Conservation (phyloP, 139 green algal species). For the Picocystis salinarum region DNA sequence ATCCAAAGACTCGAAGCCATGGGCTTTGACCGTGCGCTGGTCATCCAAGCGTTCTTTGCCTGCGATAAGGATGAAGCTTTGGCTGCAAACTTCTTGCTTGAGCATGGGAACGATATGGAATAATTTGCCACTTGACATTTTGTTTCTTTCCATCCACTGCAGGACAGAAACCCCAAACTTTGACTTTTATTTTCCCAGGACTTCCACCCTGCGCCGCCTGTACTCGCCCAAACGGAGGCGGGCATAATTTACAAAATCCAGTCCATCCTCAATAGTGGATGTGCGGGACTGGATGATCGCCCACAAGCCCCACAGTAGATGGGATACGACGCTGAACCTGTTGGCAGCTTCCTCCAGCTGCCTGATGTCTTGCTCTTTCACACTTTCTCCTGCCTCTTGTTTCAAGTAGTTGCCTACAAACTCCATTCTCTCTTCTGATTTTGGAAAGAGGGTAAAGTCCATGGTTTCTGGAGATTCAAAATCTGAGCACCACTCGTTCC, state of each 20-base stretch:
- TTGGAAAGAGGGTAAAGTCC: conserved; percentile 25
- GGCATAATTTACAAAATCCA: too few relatives aligned
- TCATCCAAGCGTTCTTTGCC: conserved; percentile 78
- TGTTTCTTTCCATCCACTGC: too few relatives aligned
- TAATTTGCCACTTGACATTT: too few relatives aligned
- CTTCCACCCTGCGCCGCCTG: too few relatives aligned
- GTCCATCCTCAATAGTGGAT: conserved; percentile 18
- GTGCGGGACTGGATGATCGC: conserved; percentile 23
- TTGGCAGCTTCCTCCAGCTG: conserved; percentile 6
- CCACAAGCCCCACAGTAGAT: conserved; percentile 45
- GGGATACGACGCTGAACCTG: conserved; percentile 24
- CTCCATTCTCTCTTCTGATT: conserved; percentile 11
- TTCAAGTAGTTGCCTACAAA: conserved; percentile 28
- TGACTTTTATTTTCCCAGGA: too few relatives aligned
- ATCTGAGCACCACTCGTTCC: conserved; percentile 40
- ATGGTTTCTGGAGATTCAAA: conserved; percentile 19
- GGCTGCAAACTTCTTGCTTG: conserved; percentile 92
- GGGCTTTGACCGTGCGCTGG: conserved; percentile 62
- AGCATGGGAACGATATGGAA: conserved; percentile 49
- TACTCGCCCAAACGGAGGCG: too few relatives aligned
- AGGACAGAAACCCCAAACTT: too few relatives aligned
- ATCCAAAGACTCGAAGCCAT: conserved; percentile 62
- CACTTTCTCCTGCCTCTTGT: neutral
- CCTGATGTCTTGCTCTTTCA: too few relatives aligned
- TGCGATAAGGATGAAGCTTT: conserved; percentile 91